phyloP scores from a whole-genome alignment of 495 filamentous ascomycete genomes.

The Antarctomyces pellizariae region DNA sequence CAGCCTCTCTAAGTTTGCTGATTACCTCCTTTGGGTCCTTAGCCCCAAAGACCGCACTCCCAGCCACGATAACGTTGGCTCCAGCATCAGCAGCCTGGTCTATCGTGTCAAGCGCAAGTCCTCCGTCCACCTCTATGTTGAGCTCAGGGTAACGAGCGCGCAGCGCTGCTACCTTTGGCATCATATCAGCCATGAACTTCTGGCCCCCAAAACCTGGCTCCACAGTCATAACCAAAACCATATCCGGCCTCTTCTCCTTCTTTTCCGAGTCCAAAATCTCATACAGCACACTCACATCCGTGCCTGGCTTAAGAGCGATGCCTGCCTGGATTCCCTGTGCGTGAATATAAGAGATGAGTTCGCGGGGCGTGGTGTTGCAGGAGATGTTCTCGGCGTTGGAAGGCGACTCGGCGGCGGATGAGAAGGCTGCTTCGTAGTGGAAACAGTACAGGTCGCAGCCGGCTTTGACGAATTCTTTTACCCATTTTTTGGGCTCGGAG shows the following conservation, averaged over 20 bases:
- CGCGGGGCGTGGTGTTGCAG: slow-evolving; percentile 47
- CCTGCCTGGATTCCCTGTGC: slow-evolving; percentile 72
- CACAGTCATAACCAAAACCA: slow-evolving; percentile 97
- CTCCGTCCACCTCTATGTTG: slow-evolving; percentile 95
- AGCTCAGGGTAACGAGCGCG: slow-evolving; percentile 67
- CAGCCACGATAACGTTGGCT: slow-evolving; percentile 94
- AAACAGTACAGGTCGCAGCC: slow-evolving; percentile 98
- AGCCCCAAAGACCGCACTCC: slow-evolving; percentile 91
- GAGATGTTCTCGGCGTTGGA: slow-evolving; percentile 39
- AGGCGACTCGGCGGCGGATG: slow-evolving; percentile 60
- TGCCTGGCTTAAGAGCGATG: slow-evolving; percentile 87
- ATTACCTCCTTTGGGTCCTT: slow-evolving; percentile 74
- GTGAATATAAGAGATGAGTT: slow-evolving; percentile 79
- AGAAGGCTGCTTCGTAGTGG: slow-evolving; percentile 91
- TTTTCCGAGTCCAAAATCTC: slow-evolving; percentile 55
- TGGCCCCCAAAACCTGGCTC: slow-evolving; percentile 95
- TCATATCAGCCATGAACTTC: slow-evolving; percentile 88
- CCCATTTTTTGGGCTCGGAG: slow-evolving; percentile 96
- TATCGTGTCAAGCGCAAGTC: slow-evolving; percentile 67
- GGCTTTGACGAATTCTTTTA: slow-evolving; percentile 75
- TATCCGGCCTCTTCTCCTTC: slow-evolving; percentile 67
- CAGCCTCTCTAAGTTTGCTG: slow-evolving; percentile 46
- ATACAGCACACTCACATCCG: slow-evolving; percentile 71
- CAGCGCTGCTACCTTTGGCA: slow-evolving; percentile 78
- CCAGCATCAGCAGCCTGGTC: slow-evolving; percentile 88